Evolutionary conservation across 2,329 filamentous ascomycete species (phyloP).

Genomic region (Aspergillus pseudoviridinutans): DNA sequence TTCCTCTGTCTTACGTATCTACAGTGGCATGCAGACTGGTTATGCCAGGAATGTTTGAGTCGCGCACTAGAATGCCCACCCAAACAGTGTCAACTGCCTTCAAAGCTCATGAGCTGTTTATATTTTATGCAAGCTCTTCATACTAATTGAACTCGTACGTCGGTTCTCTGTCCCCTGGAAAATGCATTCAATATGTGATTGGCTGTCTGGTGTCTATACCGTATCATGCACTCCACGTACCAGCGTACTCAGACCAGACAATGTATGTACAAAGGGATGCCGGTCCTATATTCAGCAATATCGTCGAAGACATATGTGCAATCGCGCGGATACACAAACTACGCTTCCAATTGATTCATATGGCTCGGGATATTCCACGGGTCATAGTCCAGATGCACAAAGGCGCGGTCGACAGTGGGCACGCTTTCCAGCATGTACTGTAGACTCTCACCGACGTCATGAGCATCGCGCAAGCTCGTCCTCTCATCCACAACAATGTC

Average conservation of each 20-base stretch:
- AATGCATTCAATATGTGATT: not conserved
- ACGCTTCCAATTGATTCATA: slow-evolving; percentile 28
- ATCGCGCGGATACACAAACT: not conserved
- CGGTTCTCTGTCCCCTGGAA: not conserved
- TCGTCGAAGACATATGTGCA: not conserved
- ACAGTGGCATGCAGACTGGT: not conserved
- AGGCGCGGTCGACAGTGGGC: slow-evolving; percentile 42
- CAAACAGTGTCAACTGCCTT: too few species aligned
- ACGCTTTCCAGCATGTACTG: slow-evolving; percentile 59
- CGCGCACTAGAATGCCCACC: too few species aligned
- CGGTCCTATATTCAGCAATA: not conserved
- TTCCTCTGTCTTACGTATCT: not conserved
- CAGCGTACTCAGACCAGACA: not conserved
- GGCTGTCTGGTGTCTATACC: too few species aligned
- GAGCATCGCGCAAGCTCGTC: slow-evolving; percentile 53
- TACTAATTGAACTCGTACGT: not conserved
- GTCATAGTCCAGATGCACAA: slow-evolving; percentile 49
- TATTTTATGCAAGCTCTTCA: not conserved
- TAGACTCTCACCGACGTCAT: slow-evolving; percentile 57
- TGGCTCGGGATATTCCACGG: slow-evolving; percentile 43
- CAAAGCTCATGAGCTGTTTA: not conserved
- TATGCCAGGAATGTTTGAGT: not conserved
- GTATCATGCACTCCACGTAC: not conserved
- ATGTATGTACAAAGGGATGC: not conserved
- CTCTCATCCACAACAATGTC: slow-evolving; percentile 59